Percentiles rank a stretch among this genome's conserved stretches.
Evolutionary conservation across 2,329 filamentous ascomycete species (phyloP).

Genomic region (Chrysoporthe austroafricana): DNA sequence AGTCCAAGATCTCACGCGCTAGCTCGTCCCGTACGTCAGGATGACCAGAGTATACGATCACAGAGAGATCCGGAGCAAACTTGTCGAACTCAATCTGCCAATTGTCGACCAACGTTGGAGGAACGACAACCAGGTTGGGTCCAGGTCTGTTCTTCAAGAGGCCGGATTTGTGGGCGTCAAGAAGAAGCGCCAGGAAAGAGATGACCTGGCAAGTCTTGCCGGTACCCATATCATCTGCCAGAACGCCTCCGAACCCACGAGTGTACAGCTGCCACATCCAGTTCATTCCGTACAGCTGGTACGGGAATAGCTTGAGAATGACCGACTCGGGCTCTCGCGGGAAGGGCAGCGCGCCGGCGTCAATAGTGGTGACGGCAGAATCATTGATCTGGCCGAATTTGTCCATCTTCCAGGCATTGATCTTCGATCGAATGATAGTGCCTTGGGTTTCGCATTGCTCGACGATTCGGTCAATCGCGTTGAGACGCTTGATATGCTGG

Average conservation of each 20-base stretch:
- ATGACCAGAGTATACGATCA: slow-evolving; percentile 72
- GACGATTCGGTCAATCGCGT: slow-evolving; percentile 83
- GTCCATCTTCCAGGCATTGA: slow-evolving; percentile 55
- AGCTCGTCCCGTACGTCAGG: slow-evolving; percentile 70
- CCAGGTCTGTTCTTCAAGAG: slow-evolving; percentile 49
- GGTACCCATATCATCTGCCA: slow-evolving; percentile 96
- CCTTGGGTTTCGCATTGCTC: slow-evolving; percentile 74
- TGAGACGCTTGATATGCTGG: slow-evolving; percentile 79
- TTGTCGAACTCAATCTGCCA: slow-evolving; percentile 89
- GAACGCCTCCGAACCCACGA: slow-evolving; percentile 80
- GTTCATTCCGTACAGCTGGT: slow-evolving; percentile 92
- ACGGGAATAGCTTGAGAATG: slow-evolving; percentile 84
- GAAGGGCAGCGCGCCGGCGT: slow-evolving; percentile 49
- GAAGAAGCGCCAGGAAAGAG: slow-evolving; percentile 82
- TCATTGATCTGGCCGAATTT: slow-evolving; percentile 47
- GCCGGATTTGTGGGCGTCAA: slow-evolving; percentile 59
- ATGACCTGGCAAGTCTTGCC: slow-evolving; percentile 98
- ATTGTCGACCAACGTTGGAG: slow-evolving; percentile 91
- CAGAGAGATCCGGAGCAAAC: slow-evolving; percentile 78
- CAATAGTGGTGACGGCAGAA: slow-evolving; percentile 37
- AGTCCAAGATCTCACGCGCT: slow-evolving; percentile 52
- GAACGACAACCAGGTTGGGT: slow-evolving; percentile 86
- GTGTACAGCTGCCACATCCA: slow-evolving; percentile 88
- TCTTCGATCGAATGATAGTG: slow-evolving; percentile 53
- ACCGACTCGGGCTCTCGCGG: slow-evolving; percentile 74